phyloP scores from a whole-genome alignment of 441 rosid genomes.

The Jatropha podagrica region DNA sequence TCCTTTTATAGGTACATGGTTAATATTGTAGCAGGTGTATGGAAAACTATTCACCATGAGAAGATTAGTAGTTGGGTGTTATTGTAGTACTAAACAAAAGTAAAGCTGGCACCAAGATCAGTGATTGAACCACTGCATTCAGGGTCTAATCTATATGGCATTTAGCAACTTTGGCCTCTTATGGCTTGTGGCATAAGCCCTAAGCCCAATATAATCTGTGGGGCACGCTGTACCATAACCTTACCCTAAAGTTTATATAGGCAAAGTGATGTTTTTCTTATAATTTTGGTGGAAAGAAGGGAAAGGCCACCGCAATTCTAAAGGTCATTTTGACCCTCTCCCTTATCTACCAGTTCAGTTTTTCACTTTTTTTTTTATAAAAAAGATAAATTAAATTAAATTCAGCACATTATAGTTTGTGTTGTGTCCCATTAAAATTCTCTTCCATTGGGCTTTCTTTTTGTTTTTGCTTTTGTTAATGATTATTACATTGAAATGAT shows the following conservation, averaged over 20 bases:
- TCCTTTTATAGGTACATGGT: background rate
- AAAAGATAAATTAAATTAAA: background rate
- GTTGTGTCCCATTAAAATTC: background rate
- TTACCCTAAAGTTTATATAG: background rate
- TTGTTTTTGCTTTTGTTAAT: constrained; percentile 20
- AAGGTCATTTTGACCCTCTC: constrained; percentile 34
- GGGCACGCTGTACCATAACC: no score
- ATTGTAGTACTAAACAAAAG: no score
- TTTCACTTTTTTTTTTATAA: constrained; percentile 15
- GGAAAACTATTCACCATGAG: background rate
- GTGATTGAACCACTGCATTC: no score
- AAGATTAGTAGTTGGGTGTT: background rate
- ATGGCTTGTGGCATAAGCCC: background rate
- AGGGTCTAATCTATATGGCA: constrained; percentile 14
- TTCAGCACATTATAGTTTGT: background rate
- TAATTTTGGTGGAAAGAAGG: constrained; percentile 25
- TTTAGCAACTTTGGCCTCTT: constrained; percentile 17
- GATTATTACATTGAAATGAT: constrained; percentile 35
- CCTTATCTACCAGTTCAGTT: constrained; percentile 16
- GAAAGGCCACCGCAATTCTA: constrained; percentile 18
- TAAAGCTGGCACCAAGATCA: no score
- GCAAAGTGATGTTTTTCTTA: no score
- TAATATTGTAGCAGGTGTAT: background rate
- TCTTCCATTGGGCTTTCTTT: background rate
- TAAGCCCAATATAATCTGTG: no score